Base-by-base conservation (phyloP, 768 basidiomycete genomes). In the Phanerodontia chrysosporium region DNA sequence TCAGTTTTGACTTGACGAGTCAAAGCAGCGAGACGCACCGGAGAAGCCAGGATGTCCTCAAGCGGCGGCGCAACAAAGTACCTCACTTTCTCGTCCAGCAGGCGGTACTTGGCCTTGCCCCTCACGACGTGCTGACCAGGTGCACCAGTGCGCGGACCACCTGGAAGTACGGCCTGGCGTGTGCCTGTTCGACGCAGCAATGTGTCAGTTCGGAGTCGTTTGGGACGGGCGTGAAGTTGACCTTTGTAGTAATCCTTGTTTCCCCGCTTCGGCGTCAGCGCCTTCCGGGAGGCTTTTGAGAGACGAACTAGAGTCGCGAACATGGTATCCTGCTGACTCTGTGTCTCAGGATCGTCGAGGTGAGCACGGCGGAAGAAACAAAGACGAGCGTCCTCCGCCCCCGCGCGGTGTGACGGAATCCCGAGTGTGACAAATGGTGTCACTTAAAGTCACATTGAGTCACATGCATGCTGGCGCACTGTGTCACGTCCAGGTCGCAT, bases 161-260 rank as follows among this genome's bases (percentile, higher is more conserved):
- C 91, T 8, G 92, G 91, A 28, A 94, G 83, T 58, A 77, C 80
- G 0, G 94, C 88, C 70, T 93, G 92, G 39, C 94, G 76, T 22
- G 87, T 95, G 36, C 93, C 92, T 94, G 64, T 10, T 12, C 18
- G 18, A 14, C 22, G 16, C 24, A 56, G n/a, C 5, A 1, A 18
- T 18, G 18, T 4, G 29, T 42, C 53, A 53, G 45, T 21, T 28
- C 24, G n/a, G 3, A 12, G n/a, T 30, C 4, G 5, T 28, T 16
- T 1, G 29, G 22, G 49, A 28, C 7, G 28, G 27, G 32, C 16
- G 13, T 2, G 27, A 8, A 18, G 18, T 74, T n/a, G 7, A 89
- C 96, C 96, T 74, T 98, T 98, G 80, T 97, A 98, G 70, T 80
- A 98, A 69, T 99, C 93, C 68, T 98, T 98, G 76, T 97, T 97